Conservation (phyloP, 2,329 filamentous ascomycete species). For the Cryphonectria naterciae region DNA sequence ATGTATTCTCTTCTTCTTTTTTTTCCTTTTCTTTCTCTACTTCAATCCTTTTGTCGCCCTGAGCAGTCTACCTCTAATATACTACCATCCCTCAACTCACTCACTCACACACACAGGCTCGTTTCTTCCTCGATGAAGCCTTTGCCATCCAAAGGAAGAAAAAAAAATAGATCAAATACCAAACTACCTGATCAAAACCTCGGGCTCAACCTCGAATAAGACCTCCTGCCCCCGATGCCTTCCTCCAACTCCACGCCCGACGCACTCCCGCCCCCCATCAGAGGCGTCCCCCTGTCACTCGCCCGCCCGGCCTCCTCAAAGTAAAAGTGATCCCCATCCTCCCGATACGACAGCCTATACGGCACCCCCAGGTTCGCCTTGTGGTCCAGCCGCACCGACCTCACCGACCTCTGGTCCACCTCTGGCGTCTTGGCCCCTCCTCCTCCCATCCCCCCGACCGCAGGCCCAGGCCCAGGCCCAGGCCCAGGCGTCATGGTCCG, state of each 20-base stretch:
- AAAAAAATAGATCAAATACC: too few species aligned
- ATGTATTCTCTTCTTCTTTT: background rate
- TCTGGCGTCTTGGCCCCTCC: conserved; percentile 17
- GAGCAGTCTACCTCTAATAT: too few species aligned
- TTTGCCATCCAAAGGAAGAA: too few species aligned
- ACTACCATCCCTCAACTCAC: too few species aligned
- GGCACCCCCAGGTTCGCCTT: conserved; percentile 44
- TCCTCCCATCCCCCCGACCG: conserved; percentile 36
- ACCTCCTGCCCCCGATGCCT: background rate
- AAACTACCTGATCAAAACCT: background rate
- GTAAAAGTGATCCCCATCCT: conserved; percentile 47
- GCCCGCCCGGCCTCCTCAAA: conserved; percentile 43
- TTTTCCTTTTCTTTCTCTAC: background rate
- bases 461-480: conserved; percentile 41
- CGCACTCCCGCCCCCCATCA: background rate
- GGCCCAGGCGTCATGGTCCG: conserved; percentile 33
- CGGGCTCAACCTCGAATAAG: background rate
- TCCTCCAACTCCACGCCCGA: conserved; percentile 3
- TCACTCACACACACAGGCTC: too few species aligned
- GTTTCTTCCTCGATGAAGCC: too few species aligned
- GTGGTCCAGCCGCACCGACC: background rate
- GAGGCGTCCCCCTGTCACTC: background rate
- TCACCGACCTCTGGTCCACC: conserved; percentile 6
- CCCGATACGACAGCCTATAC: conserved; percentile 46
- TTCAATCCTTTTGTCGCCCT: too few species aligned